Base-by-base conservation (phyloP, 2,329 filamentous ascomycete genomes). In the Ceratocystis ficicola region DNA sequence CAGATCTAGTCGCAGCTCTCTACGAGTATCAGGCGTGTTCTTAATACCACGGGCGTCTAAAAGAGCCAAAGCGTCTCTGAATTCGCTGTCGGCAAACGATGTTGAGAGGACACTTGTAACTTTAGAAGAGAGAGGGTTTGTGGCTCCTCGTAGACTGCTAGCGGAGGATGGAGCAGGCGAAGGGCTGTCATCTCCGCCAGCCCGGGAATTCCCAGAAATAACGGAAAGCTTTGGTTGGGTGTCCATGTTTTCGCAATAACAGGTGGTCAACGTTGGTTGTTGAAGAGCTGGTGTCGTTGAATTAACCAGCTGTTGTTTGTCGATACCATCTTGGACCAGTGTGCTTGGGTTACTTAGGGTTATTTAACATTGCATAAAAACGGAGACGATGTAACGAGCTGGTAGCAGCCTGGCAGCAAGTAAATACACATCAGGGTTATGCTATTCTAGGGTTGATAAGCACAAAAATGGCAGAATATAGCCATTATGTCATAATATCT, bases 51-150 rank as follows among this genome's bases (percentile, higher is more conserved):
- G 83, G 62, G 83, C 78, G 75, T 96, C 93, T 22, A 97, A 78
- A 0, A 94, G 84, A 64, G 83, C 79, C 36, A 99, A 77, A 15
- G 91, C 87, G 78, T 95, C 89, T 69, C 90, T 85, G 70, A 97
- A 95, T 70, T 96, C 93, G 4, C 89, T 81, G 75, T 97, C 94
- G 5, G 91, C 88, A 76, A 96, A 96, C 0, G 93, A 96, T 1
- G 90, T 87, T 3, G 94, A 96, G 62, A 97, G 83, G 50, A 97
- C 88, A 68, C 84, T 86, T 28, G 90, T 89, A 70, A 96, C 83
- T 73, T 94, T 90, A 68, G 87, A 87, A 6, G 89, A 86, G 41
- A 97, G 78, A 6, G 90, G 87, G 74, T 84, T 66, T 32, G 67
- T 64, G 30, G 64, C 63, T 44, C 67, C 67, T 62, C 64, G 64